Evolutionary conservation across 495 filamentous ascomycete species (phyloP).

Genomic region (Penicillium atrosanguineum): DNA sequence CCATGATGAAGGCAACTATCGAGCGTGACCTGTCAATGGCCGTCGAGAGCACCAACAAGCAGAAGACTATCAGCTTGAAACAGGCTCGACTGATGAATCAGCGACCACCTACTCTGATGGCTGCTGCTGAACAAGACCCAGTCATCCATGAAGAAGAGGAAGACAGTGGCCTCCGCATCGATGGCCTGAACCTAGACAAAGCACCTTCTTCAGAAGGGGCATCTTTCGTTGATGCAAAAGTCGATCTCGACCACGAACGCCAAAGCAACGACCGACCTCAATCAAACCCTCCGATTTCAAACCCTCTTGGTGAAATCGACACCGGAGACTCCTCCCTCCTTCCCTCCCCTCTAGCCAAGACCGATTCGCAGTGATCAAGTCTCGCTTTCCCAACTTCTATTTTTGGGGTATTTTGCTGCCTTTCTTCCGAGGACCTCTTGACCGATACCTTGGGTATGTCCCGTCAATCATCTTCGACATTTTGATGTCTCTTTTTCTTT

Average conservation of each 20-base stretch:
- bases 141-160: slow-evolving; percentile 27
- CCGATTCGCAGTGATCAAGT: slow-evolving; percentile 19
- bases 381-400: background rate
- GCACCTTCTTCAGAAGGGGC: slow-evolving; percentile 14
- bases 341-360: slow-evolving; percentile 26
- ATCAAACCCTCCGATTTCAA: slow-evolving; percentile 8
- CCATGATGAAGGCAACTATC: slow-evolving; percentile 98
- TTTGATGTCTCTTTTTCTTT: slow-evolving; percentile 3
- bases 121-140: slow-evolving; percentile 14
- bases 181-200: slow-evolving; percentile 35
- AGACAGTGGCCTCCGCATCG: slow-evolving; percentile 31
- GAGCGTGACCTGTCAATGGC: slow-evolving; percentile 80
- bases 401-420: background rate
- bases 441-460: background rate
- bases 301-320: slow-evolving; percentile 28
- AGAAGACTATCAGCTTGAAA: slow-evolving; percentile 84
- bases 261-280: background rate
- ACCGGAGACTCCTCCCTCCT: slow-evolving; percentile 25
- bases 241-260: slow-evolving; percentile 12
- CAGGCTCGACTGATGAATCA: slow-evolving; percentile 81
- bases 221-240: slow-evolving; percentile 17
- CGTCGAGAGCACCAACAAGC: slow-evolving; percentile 88
- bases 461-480: background rate
- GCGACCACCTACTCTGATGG: slow-evolving; percentile 84
- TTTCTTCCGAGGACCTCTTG: background rate